A percentile compares a stretch with the other conserved stretches of the same genome.
Evolutionary conservation across 106 monocot species (phyloP).

Genomic region (Platanthera guangdongensis): DNA sequence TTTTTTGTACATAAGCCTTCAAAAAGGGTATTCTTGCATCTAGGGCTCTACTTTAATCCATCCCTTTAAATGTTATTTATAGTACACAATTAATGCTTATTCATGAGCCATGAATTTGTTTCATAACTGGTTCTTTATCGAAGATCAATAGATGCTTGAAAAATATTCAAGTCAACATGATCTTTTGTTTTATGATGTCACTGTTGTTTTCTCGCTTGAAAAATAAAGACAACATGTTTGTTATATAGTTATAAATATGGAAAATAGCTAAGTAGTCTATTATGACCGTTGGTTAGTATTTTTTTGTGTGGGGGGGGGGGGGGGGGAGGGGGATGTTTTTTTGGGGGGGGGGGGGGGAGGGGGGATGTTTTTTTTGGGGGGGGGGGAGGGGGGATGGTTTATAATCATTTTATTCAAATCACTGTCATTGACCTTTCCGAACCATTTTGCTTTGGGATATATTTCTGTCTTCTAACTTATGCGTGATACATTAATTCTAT

Average conservation of each 20-base stretch:
- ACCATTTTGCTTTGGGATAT: neutral
- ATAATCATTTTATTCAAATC: neutral
- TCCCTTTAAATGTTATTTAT: neutral
- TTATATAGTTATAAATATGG: neutral
- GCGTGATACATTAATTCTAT: neutral
- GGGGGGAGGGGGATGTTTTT: no score
- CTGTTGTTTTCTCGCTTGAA: neutral
- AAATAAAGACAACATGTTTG: neutral
- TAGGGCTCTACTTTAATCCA: neutral
- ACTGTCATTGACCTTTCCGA: neutral
- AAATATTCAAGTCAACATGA: neutral
- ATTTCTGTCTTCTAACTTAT: neutral
- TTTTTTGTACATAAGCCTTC: neutral
- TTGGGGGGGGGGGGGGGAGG: no score
- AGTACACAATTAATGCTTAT: neutral
- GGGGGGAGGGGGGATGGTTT: neutral
- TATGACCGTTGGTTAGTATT: neutral
- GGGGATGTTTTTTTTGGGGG: no score
- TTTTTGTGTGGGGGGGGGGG: no score
- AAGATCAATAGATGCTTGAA: neutral
- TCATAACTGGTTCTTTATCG: neutral
- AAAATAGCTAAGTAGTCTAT: no score
- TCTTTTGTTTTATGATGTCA: neutral
- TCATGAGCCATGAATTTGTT: neutral
- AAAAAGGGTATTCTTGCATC: neutral